Conservation (phyloP, 345 rosid species). For the Anacardium occidentale region DNA sequence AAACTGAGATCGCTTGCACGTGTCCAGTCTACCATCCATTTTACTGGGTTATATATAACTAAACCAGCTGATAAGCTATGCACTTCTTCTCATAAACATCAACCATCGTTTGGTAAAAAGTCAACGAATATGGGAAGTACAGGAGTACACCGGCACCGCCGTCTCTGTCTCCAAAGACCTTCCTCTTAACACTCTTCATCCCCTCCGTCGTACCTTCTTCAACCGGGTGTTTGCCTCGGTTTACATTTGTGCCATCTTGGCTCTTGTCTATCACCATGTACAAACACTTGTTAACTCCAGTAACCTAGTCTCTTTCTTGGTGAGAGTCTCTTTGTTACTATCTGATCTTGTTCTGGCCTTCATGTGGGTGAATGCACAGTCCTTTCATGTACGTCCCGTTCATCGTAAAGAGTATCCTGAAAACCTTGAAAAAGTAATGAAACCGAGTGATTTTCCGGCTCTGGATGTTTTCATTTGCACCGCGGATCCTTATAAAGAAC, state of each 20-base stretch:
- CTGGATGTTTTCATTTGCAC: slow-evolving; percentile 83
- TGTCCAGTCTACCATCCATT: not conserved
- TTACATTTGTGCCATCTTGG: slow-evolving; percentile 50
- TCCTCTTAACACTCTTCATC: slow-evolving; percentile 42
- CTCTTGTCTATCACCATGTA: slow-evolving; percentile 49
- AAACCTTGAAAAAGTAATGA: slow-evolving; percentile 29
- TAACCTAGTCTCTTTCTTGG: slow-evolving; percentile 15
- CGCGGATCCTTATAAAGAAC: slow-evolving; percentile 88
- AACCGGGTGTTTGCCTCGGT: slow-evolving; percentile 49
- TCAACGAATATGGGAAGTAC: slow-evolving; percentile 17
- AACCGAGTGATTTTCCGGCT: slow-evolving; percentile 43
- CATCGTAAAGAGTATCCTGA: slow-evolving; percentile 47
- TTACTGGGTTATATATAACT: too few species aligned
- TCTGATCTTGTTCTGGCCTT: slow-evolving; percentile 67
- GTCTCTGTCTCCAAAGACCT: slow-evolving; percentile 13
- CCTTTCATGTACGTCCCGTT: slow-evolving; percentile 42
- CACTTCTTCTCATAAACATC: too few species aligned
- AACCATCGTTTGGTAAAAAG: too few species aligned
- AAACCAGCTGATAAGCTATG: too few species aligned
- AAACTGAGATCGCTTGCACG: not conserved
- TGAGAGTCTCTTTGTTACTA: slow-evolving; percentile 32
- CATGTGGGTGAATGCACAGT: slow-evolving; percentile 50
- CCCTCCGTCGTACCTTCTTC: slow-evolving; percentile 34
- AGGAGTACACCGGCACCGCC: slow-evolving; percentile 2
- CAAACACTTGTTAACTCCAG: slow-evolving; percentile 36